phyloP scores from a whole-genome alignment of 768 basidiomycete genomes.

The Lactarius hatsudake region DNA sequence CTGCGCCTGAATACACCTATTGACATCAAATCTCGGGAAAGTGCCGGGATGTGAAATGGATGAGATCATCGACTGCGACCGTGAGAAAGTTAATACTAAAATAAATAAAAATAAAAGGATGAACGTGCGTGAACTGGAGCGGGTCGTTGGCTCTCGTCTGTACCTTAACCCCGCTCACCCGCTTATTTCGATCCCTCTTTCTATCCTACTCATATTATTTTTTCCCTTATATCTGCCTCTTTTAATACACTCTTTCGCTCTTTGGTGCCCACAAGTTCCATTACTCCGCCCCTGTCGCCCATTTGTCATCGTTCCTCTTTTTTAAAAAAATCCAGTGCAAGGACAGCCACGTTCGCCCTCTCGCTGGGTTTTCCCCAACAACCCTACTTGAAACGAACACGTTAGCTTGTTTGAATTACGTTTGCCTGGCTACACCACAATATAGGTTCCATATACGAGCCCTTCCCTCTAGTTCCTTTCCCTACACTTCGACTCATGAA shows the following conservation, averaged over 20 bases:
- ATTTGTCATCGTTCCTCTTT: conserved; percentile 5
- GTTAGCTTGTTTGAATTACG: conserved; percentile 14
- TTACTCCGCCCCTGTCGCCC: not conserved
- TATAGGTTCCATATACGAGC: conserved; percentile 16
- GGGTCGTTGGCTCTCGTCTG: conserved; percentile 32
- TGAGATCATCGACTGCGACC: not conserved
- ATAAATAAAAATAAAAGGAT: conserved; percentile 23
- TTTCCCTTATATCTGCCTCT: not conserved
- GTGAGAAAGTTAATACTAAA: not conserved
- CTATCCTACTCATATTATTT: conserved; percentile 1
- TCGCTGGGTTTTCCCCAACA: not conserved
- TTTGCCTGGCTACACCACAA: conserved; percentile 13
- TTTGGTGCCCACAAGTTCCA: not conserved
- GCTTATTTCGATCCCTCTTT: not conserved
- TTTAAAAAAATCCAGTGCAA: not conserved
- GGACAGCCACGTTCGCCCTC: not conserved
- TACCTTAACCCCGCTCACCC: conserved; percentile 11
- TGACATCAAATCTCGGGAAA: conserved; percentile 7
- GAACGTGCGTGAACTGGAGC: conserved; percentile 39
- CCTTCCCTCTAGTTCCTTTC: conserved; percentile 5
- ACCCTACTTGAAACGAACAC: not conserved
- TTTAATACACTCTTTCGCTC: not conserved
- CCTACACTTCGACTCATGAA: conserved; percentile 25
- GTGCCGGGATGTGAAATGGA: not conserved
- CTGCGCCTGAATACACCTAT: not conserved